phyloP scores from a whole-genome alignment of 768 basidiomycete species.

The Mycena leptocephala region DNA sequence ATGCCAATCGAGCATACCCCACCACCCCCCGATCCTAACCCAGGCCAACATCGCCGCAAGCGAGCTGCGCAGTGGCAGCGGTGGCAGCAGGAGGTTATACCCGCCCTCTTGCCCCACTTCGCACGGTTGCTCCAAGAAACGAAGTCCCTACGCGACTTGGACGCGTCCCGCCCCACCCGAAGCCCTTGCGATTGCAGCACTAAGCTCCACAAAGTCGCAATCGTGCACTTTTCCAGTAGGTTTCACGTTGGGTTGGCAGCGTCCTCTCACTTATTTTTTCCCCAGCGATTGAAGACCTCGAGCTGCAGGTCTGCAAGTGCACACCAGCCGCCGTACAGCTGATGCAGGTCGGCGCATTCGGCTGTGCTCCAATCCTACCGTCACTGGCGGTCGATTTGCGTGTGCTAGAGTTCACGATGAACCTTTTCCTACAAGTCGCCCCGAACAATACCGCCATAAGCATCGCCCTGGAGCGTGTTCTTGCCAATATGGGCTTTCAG shows the following conservation, averaged over 20 bases:
- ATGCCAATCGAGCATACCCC: too few species aligned
- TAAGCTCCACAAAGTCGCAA: too few species aligned
- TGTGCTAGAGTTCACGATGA: background rate
- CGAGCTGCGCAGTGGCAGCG: background rate
- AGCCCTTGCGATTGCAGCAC: too few species aligned
- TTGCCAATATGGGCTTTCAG: too few species aligned
- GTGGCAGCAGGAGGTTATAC: background rate
- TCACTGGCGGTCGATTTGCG: background rate
- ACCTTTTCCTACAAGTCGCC: background rate
- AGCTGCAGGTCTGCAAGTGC: background rate
- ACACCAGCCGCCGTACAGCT: background rate
- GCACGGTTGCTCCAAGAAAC: background rate
- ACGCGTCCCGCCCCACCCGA: too few species aligned
- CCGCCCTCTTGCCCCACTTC: background rate
- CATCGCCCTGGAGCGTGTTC: too few species aligned
- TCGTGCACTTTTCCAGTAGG: too few species aligned
- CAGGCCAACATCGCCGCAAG: background rate
- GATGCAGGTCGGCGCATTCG: background rate
- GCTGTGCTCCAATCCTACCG: background rate
- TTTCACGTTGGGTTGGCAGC: too few species aligned
- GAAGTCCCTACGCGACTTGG: background rate
- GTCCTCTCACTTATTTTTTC: too few species aligned
- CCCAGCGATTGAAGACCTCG: slow-evolving; percentile 3
- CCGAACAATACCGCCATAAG: background rate
- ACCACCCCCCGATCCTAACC: background rate